Evolutionary conservation across 2,329 filamentous ascomycete genomes (phyloP).

Genomic region (Pleoardoris graminearum): DNA sequence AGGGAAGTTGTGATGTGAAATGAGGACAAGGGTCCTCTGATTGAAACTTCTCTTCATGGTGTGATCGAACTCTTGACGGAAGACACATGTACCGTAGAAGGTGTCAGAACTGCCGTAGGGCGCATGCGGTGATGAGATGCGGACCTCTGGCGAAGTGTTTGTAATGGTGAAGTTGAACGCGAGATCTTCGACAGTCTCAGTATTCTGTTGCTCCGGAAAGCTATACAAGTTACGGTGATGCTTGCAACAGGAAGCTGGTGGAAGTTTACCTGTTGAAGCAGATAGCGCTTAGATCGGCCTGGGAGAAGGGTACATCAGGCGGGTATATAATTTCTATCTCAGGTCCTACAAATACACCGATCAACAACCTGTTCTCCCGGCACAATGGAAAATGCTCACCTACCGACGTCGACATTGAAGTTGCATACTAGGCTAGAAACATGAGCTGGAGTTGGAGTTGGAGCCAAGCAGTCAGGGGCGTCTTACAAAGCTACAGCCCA

Average conservation of each 20-base stretch:
- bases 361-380: constrained; percentile 9
- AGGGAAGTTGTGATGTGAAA: constrained; percentile 48
- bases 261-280: constrained; percentile 47
- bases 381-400: constrained; percentile 13
- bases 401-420: constrained; percentile 50
- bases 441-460: constrained; percentile 22
- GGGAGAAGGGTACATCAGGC: constrained; percentile 43
- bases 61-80: constrained; percentile 48
- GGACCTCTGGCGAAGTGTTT: constrained; percentile 62
- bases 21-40: constrained; percentile 46
- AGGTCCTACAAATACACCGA: constrained; percentile 32
- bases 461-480: not conserved
- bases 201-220: constrained; percentile 50
- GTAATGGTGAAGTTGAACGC: constrained; percentile 47
- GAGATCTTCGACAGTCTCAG: constrained; percentile 45
- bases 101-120: constrained; percentile 45
- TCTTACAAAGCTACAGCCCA: constrained; percentile 49
- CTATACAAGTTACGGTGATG: constrained; percentile 23
- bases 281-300: constrained; percentile 46
- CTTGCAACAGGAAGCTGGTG: not conserved
- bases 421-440: constrained; percentile 46
- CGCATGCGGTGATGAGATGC: constrained; percentile 41
- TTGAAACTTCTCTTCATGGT: constrained; percentile 50
- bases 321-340: constrained; percentile 50
- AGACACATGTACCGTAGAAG: constrained; percentile 45